These are phyloP conservation scores for Xerocomellus chrysenteron DNA, from an alignment of 768 basidiomycete genomes.

Conservation along the genomic window DNA sequence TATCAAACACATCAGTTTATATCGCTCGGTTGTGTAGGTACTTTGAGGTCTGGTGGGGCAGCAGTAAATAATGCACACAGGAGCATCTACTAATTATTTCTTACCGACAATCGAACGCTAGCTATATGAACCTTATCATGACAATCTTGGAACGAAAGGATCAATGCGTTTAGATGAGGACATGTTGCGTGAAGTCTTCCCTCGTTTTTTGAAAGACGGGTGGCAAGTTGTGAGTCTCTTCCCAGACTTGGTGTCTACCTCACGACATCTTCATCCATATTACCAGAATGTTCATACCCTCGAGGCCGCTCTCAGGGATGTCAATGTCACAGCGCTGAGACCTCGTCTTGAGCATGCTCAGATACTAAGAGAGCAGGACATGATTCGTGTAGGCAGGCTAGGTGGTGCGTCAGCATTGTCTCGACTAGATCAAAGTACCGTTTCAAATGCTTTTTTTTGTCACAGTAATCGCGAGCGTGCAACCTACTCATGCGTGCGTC, in stretches of 20 bases:
- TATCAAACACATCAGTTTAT: not conserved
- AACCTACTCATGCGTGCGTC: constrained; percentile 83
- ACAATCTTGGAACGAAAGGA: constrained; percentile 73
- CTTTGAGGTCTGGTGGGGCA: constrained; percentile 86
- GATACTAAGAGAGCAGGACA: constrained; percentile 74
- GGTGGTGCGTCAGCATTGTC: constrained; percentile 53
- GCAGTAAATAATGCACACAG: constrained; percentile 50
- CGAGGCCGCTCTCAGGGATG: constrained; percentile 60
- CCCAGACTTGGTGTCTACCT: not conserved
- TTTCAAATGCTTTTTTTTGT: not conserved
- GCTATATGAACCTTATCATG: constrained; percentile 81
- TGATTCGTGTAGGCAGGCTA: constrained; percentile 71
- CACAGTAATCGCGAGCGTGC: constrained; percentile 84
- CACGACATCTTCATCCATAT: not conserved
- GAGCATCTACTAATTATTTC: not conserved
- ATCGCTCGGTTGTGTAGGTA: constrained; percentile 47
- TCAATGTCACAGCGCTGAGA: constrained; percentile 62
- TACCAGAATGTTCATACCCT: constrained; percentile 83
- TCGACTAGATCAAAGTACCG: not conserved
- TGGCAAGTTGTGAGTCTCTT: constrained; percentile 82
- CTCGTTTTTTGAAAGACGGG: constrained; percentile 70
- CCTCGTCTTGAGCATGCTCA: constrained; percentile 92
- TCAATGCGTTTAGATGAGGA: constrained; percentile 72
- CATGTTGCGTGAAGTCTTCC: constrained; percentile 55
- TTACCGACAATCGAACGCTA: constrained; percentile 24